Conservation (phyloP, 2,329 filamentous ascomycete species). For the Lojkania enalia region DNA sequence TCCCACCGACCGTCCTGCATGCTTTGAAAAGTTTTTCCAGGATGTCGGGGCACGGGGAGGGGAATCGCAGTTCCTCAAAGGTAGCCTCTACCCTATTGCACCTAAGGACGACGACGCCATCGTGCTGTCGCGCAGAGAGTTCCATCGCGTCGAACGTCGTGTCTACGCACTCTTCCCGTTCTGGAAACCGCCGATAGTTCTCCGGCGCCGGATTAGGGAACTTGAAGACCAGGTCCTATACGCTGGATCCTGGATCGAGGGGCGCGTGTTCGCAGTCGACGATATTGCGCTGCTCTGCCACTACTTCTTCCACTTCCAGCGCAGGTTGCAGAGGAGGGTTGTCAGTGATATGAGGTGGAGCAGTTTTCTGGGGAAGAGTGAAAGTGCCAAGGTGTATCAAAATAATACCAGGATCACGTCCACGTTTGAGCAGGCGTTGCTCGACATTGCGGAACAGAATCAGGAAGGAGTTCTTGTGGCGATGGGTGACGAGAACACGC, state of each 20-base stretch:
- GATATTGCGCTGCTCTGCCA: constrained; percentile 16
- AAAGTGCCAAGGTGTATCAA: constrained; percentile 13
- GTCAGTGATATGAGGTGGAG: constrained; percentile 7
- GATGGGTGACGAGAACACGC: constrained; percentile 12
- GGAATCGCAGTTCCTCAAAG: neutral
- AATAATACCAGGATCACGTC: constrained; percentile 17
- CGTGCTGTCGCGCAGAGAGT: constrained; percentile 15
- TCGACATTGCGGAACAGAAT: constrained; percentile 11
- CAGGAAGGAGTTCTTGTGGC: constrained; percentile 16
- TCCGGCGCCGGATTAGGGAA: constrained; percentile 14
- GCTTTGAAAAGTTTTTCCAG: neutral
- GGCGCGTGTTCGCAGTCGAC: constrained; percentile 10
- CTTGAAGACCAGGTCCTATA: constrained; percentile 16
- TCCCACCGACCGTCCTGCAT: constrained; percentile 5
- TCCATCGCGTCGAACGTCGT: constrained; percentile 13
- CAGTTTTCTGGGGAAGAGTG: constrained; percentile 16
- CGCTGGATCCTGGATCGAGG: constrained; percentile 13
- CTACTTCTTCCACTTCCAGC: constrained; percentile 23
- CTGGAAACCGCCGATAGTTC: constrained; percentile 15
- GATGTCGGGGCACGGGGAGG: neutral
- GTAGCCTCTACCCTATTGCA: neutral
- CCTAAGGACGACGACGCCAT: constrained; percentile 11
- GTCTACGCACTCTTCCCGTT: constrained; percentile 13
- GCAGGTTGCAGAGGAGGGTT: constrained; percentile 19
- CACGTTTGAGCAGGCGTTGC: constrained; percentile 14